A percentile compares a stretch with the other conserved stretches of the same genome.
Evolutionary conservation across 805 yeast genomes (phyloP).

Genomic region (Sugiyamaella boreocaroliniensis): DNA sequence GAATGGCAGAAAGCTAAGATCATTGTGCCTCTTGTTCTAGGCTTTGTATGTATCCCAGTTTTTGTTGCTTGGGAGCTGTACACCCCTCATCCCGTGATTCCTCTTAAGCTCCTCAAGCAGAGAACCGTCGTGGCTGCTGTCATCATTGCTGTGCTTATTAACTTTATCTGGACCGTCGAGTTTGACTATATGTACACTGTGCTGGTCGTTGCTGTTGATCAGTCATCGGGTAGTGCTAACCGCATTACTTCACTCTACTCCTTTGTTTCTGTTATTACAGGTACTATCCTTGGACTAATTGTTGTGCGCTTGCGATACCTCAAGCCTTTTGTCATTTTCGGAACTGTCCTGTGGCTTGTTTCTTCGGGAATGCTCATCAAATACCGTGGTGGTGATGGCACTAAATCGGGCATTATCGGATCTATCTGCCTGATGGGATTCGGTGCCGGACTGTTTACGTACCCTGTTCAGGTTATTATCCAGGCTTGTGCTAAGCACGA

Average conservation of each 20-base stretch:
- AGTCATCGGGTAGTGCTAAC: conserved; percentile 55
- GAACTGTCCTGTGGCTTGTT: conserved; percentile 51
- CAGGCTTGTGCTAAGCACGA: conserved; percentile 56
- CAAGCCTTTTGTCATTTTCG: conserved; percentile 55
- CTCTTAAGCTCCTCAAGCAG: conserved; percentile 52
- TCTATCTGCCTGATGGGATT: conserved; percentile 59
- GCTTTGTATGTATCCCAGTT: conserved; percentile 53
- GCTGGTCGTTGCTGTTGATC: conserved; percentile 55
- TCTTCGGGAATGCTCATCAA: conserved; percentile 54
- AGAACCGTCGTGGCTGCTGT: conserved; percentile 73
- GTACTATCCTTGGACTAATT: conserved; percentile 51
- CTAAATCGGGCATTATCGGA: conserved; percentile 56
- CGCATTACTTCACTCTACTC: conserved; percentile 57
- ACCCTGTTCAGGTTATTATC: conserved; percentile 54
- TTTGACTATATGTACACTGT: conserved; percentile 64
- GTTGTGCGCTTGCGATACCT: conserved; percentile 45
- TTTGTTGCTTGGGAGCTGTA: conserved; percentile 54
- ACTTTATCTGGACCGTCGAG: conserved; percentile 62
- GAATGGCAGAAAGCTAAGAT: conserved; percentile 57
- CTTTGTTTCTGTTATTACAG: conserved; percentile 56
- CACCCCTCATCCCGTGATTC: conserved; percentile 59
- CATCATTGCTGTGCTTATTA: conserved; percentile 48
- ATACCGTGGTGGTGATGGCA: conserved; percentile 47
- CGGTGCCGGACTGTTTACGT: conserved; percentile 69
- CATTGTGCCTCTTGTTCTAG: conserved; percentile 65